Evolutionary conservation across 257 asterid species (phyloP).

Genomic region (Scutellaria galericulata): DNA sequence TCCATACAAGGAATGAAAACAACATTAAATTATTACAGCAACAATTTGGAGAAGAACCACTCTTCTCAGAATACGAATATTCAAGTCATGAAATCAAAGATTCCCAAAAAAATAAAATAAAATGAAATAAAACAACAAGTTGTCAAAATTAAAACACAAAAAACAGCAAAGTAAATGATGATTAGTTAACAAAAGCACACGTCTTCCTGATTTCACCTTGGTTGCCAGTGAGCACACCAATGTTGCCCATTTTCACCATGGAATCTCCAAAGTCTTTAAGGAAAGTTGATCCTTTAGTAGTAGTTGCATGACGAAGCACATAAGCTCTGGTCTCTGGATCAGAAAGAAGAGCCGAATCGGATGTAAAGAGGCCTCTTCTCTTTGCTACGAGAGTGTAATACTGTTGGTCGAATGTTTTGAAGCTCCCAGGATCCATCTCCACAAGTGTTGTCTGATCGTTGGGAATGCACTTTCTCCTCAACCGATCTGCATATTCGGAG

Average conservation of each 20-base stretch:
- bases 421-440: constrained; percentile 72
- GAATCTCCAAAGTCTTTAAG: constrained; percentile 48
- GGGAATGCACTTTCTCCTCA: constrained; percentile 49
- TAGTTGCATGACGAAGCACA: constrained; percentile 34
- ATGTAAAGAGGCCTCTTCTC: constrained; percentile 51
- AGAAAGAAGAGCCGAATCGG: constrained; percentile 58
- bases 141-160: background rate
- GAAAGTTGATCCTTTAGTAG: constrained; percentile 37
- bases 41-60: no score
- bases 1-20: no score
- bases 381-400: constrained; percentile 51
- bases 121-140: no score
- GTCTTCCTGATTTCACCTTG: constrained; percentile 56
- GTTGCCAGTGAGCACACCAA: constrained; percentile 54
- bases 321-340: constrained; percentile 47
- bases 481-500: constrained; percentile 43
- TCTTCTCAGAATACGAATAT: no score
- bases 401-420: constrained; percentile 42
- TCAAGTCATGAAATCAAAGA: no score
- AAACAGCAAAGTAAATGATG: background rate
- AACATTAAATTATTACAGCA: no score
- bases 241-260: constrained; percentile 61
- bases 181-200: constrained; percentile 51
- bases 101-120: no score
- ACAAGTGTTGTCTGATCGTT: constrained; percentile 47